Base-by-base conservation (phyloP, 2,329 filamentous ascomycete species). In the Fusarium cicatricum region DNA sequence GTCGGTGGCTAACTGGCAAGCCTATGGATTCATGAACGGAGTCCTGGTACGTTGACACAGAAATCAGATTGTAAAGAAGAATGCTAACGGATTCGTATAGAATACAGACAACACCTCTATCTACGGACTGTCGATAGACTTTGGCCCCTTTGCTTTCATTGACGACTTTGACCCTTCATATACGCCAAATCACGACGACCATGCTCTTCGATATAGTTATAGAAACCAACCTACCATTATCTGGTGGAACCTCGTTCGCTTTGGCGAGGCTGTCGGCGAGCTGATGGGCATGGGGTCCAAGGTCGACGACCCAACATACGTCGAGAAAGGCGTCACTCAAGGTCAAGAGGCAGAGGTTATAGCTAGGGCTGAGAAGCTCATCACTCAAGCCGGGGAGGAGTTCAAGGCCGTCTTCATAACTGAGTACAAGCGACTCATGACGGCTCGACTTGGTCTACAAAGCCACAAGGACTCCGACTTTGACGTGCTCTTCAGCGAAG, bases 1-100 rank as follows among this genome's bases (percentile, higher is more conserved):
- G 54, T 96, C 90, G 0, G 93, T 98, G 2, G 95, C 95, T 11
- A 85, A 89, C 64, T 98, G 95, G 94, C 96, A 99, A 78, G 92
- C 92, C 0, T 98, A 98, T 70, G 95, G 92, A n/a, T 99, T 99
- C 78, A 98, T 96, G 83, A 99, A 99, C 69, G 95, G 95, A 39
- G 95, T 99, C 4, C 80, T 99, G 53, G 75, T 77, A 62, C 60
- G 71, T 61, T 11, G 29, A 5, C 9, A 7, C 5, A 26, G 11
- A 11, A 7, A 28, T 2, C 15, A 4, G 4, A n/a, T 8, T 16
- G 29, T 11, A 8, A 32, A 10, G 12, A 34, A 17, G 15, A 17
- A 23, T 16, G 29, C 67, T 75, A 41, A 75, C 47, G 16, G 11
- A 16, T 6, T 12, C 3, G 31, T 6, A 40, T 14, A 77, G 75